A percentile compares a stretch with the other conserved stretches of the same genome.
phyloP scores from a whole-genome alignment of 768 basidiomycete genomes.

The Agaricus subrufescens region DNA sequence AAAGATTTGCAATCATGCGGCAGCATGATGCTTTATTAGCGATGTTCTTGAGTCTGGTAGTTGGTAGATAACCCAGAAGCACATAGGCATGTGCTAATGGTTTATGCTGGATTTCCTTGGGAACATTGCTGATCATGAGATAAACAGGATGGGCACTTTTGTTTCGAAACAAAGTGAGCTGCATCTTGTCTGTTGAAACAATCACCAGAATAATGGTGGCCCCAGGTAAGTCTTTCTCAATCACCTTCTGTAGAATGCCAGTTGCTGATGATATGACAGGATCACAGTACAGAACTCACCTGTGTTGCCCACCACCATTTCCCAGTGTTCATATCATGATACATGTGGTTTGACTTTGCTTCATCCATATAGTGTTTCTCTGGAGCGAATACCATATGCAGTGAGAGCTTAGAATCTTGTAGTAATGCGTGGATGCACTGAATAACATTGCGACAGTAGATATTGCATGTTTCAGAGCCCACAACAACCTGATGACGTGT shows the following conservation, averaged over 20 bases:
- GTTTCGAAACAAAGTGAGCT: constrained; percentile 33
- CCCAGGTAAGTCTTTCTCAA: constrained; percentile 15
- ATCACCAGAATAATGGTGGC: constrained; percentile 36
- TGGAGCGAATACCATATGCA: constrained; percentile 25
- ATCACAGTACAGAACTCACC: constrained; percentile 25
- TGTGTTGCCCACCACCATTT: constrained; percentile 51
- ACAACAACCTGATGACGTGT: constrained; percentile 20
- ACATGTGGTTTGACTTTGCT: constrained; percentile 20
- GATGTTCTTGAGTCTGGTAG: constrained; percentile 26
- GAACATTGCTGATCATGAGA: constrained; percentile 42
- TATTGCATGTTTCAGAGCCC: constrained; percentile 22
- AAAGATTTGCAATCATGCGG: constrained; percentile 23
- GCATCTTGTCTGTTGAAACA: constrained; percentile 41
- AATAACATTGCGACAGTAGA: constrained; percentile 29
- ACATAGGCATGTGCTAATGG: constrained; percentile 28
- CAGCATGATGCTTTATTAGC: constrained; percentile 19
- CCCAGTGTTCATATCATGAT: constrained; percentile 41
- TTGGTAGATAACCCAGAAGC: constrained; percentile 36
- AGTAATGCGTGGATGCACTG: constrained; percentile 31
- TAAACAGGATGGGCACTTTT: constrained; percentile 44
- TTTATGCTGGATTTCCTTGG: constrained; percentile 32
- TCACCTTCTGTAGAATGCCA: constrained; percentile 10
- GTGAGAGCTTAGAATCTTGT: constrained; percentile 26
- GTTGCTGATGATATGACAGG: no score
- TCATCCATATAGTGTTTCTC: constrained; percentile 32